Evolutionary conservation across 768 basidiomycete species (phyloP).

Genomic region (Boletus insuetus): DNA sequence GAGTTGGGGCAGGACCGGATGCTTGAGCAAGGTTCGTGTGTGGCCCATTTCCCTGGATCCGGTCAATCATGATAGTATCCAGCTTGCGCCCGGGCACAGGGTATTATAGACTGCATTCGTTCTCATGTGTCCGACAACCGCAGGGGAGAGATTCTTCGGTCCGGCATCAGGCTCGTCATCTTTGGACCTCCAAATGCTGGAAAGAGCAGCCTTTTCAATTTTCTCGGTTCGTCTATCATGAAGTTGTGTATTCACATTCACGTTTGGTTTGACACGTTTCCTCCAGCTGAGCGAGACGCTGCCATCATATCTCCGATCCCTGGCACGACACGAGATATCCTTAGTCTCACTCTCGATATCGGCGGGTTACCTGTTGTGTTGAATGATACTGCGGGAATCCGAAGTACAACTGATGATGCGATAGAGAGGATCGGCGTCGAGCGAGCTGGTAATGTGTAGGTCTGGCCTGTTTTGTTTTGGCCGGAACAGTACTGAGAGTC

Average conservation of each 20-base stretch:
- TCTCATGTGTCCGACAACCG: conserved; percentile 65
- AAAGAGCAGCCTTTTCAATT: conserved; percentile 88
- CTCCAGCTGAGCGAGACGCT: conserved; percentile 78
- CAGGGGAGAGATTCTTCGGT: conserved; percentile 79
- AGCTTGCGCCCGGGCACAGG: conserved; percentile 54
- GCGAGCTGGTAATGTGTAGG: conserved; percentile 67
- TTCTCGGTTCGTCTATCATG: conserved; percentile 51
- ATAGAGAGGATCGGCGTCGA: conserved; percentile 84
- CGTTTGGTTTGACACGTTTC: not conserved
- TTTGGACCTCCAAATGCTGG: conserved; percentile 94
- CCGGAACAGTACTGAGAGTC: not conserved
- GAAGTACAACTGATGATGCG: conserved; percentile 57
- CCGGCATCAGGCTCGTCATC: conserved; percentile 80
- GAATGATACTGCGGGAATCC: conserved; percentile 84
- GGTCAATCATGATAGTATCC: not conserved
- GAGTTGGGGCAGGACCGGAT: conserved; percentile 79
- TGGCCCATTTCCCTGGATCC: not conserved
- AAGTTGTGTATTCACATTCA: not conserved
- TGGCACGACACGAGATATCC: conserved; percentile 86
- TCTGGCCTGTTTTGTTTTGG: conserved; percentile 6
- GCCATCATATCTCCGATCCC: conserved; percentile 87
- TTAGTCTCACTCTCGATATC: conserved; percentile 85
- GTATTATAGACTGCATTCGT: conserved; percentile 51
- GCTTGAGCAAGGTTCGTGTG: conserved; percentile 58
- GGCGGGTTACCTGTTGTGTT: conserved; percentile 79